phyloP scores from a whole-genome alignment of 83 land plant genomes.

The Isoetes engelmannii region DNA sequence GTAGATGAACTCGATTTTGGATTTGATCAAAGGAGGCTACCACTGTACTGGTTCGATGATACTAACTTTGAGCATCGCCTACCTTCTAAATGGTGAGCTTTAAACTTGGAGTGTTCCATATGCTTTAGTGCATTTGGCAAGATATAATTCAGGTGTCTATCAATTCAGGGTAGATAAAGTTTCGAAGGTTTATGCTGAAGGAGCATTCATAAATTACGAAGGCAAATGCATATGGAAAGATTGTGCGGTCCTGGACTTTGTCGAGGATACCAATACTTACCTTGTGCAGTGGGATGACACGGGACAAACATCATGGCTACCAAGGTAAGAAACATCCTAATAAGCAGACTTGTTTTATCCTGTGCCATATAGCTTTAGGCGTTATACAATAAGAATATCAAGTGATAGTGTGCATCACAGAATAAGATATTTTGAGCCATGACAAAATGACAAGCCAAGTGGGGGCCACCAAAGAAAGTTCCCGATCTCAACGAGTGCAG shows the following conservation, averaged over 20 bases:
- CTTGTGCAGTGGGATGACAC: slow-evolving; percentile 30
- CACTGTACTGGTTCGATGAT: slow-evolving; percentile 26
- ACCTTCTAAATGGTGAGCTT: slow-evolving; percentile 29
- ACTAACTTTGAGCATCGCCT: slow-evolving; percentile 26
- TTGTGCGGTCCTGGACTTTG: slow-evolving; percentile 20
- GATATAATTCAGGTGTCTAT: not conserved
- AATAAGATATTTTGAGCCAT: not conserved
- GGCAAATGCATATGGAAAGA: slow-evolving; percentile 26
- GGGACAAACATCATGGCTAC: slow-evolving; percentile 32
- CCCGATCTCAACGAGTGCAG: not conserved
- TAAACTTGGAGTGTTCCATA: not conserved
- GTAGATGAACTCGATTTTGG: slow-evolving; percentile 6
- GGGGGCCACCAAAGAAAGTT: not conserved
- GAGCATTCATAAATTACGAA: slow-evolving; percentile 14
- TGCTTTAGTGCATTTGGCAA: not conserved
- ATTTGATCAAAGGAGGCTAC: slow-evolving; percentile 17
- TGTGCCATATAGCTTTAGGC: not conserved
- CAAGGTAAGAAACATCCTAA: slow-evolving; percentile 17
- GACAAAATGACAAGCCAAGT: not conserved
- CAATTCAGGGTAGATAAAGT: slow-evolving; percentile 34
- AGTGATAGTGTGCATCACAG: not conserved
- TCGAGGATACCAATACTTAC: slow-evolving; percentile 20
- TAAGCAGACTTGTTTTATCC: not conserved
- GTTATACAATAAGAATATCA: not conserved
- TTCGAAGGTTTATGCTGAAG: slow-evolving; percentile 21